These are phyloP conservation scores for Colletotrichum filicis DNA, from an alignment of 2,329 filamentous ascomycete genomes.

Conservation along the genomic window DNA sequence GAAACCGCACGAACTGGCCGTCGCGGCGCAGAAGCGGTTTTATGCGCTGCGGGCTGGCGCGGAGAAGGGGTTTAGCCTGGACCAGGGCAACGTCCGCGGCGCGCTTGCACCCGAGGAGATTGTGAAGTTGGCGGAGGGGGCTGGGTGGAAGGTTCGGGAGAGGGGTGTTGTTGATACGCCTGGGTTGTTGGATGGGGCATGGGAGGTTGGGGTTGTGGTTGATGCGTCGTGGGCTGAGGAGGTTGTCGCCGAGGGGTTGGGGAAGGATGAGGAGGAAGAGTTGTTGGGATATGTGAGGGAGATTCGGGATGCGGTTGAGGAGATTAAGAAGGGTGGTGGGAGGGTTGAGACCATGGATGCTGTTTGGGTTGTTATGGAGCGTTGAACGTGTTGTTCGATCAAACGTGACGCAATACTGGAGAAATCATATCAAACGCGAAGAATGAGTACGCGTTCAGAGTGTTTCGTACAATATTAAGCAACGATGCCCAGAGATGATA, in stretches of 20 bases:
- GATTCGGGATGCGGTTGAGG: background rate
- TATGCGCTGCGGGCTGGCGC: slow-evolving; percentile 2
- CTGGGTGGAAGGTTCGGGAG: slow-evolving; percentile 21
- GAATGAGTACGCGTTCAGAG: background rate
- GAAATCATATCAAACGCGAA: too few species aligned
- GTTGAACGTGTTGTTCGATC: background rate
- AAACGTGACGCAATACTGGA: too few species aligned
- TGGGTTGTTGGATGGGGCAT: slow-evolving; percentile 28
- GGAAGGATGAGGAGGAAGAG: slow-evolving; percentile 15
- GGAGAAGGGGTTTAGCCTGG: background rate
- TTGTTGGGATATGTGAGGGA: slow-evolving; percentile 6
- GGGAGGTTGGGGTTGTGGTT: slow-evolving; percentile 29
- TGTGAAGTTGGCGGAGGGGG: slow-evolving; percentile 7
- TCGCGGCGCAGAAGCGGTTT: slow-evolving; percentile 16
- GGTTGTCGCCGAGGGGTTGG: slow-evolving; percentile 5
- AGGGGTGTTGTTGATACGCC: slow-evolving; percentile 19
- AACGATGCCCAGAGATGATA: background rate
- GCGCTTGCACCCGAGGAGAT: slow-evolving; percentile 25
- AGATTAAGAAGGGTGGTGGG: slow-evolving; percentile 13
- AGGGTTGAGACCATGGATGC: slow-evolving; percentile 21
- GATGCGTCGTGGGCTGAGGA: slow-evolving; percentile 17
- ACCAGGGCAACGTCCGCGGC: slow-evolving; percentile 24
- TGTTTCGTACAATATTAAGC: background rate
- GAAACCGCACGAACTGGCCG: slow-evolving; percentile 28
- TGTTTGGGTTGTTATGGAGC: slow-evolving; percentile 28